phyloP scores from a whole-genome alignment of 1,139 yeast species.

The Sugiyamaella japonica region DNA sequence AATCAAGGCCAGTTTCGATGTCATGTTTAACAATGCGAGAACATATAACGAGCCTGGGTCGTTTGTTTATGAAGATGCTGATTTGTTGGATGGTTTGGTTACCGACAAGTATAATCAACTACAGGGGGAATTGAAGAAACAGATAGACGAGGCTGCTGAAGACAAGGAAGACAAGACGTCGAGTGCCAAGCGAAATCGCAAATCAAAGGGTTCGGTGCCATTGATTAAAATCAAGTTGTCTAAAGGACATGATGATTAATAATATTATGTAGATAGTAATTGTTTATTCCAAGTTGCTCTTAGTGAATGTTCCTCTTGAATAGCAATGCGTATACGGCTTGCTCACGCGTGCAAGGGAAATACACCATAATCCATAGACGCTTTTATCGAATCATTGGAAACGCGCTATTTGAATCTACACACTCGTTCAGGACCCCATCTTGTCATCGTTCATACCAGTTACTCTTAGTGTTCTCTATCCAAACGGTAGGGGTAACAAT shows the following conservation, averaged over 20 bases:
- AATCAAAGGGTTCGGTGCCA: conserved; percentile 11
- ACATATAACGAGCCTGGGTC: conserved; percentile 90
- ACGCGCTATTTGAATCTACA: no score
- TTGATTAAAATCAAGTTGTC: conserved; percentile 14
- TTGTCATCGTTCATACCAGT: background rate
- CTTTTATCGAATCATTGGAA: no score
- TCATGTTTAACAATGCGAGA: conserved; percentile 81
- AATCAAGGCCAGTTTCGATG: conserved; percentile 67
- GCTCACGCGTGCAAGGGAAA: no score
- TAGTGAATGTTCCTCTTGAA: no score
- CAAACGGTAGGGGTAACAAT: background rate
- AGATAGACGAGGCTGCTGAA: background rate
- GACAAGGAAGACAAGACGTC: background rate
- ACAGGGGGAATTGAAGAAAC: background rate
- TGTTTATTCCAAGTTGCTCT: no score
- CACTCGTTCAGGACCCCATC: no score
- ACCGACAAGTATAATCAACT: conserved; percentile 21
- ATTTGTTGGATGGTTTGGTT: conserved; percentile 48
- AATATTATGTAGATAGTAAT: no score
- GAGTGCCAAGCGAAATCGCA: conserved; percentile 7
- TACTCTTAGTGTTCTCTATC: background rate
- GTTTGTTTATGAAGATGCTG: conserved; percentile 76
- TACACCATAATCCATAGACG: no score
- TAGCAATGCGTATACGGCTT: no score
- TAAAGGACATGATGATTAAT: background rate